Base-by-base conservation (phyloP, 345 rosid genomes). In the Salix dunnii region DNA sequence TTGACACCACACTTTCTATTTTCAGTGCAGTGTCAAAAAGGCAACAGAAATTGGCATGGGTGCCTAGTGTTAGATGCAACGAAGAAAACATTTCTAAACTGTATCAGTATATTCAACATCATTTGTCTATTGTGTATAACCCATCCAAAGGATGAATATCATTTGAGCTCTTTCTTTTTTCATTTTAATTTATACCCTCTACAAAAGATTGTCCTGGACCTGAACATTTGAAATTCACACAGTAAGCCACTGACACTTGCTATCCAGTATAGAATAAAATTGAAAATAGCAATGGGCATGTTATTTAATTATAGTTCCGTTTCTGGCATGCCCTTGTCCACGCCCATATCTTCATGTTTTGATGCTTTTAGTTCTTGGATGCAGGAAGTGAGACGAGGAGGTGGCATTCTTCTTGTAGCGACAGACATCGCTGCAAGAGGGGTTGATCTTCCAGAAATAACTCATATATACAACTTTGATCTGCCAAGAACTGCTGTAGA, bases 361-460 rank as follows among this genome's bases (percentile, higher is more conserved):
- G 16, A 13, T 73, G 14, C 23, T 12, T 21, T 18, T 20, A 35
- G 16, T 80, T 67, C 65, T 16, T 71, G 62, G 74, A 14, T 65
- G 12, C 82, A 92, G 99, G 97, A 91, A 81, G 74, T 89, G 78
- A 88, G 95, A 81, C 87, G 85, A 87, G 91, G 93, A 79, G 94
- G 88, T 63, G 90, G 94, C 46, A 86, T 82, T 88, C 91, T 95
- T 83, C 95, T 95, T 74, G 90, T 95, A 75, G 88, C 97, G 66
- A 95, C 97, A 23, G 99, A 93, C 86, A 89, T 95, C 76, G 97
- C 97, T 20, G 99, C 94, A 25, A 84, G 99, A 77, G 97, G 99
- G 28, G 91, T 95, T 60, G 97, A 95, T 82, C 88, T 95, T 71
- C 93, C 94, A 1, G 94, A 91, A 78, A 95, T 97, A 58, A 90